phyloP scores from a whole-genome alignment of 2,329 filamentous ascomycete species.

The Monilinia vaccinii-corymbosi region DNA sequence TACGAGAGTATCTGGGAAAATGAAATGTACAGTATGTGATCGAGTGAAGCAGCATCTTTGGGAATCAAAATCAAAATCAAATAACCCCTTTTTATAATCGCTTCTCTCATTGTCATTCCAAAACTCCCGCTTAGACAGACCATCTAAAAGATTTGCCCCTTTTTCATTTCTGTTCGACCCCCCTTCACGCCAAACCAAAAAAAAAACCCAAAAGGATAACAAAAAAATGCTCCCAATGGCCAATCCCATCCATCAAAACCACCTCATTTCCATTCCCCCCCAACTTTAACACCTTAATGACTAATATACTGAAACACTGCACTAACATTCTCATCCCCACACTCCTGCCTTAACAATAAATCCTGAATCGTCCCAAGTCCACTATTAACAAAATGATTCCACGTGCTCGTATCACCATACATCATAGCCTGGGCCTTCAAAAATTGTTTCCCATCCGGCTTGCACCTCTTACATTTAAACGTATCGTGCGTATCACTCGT shows the following conservation, averaged over 20 bases:
- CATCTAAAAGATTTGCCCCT: neutral
- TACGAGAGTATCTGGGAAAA: neutral
- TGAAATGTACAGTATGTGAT: neutral
- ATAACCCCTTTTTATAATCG: neutral
- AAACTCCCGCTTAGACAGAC: neutral
- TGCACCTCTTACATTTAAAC: conserved; percentile 96
- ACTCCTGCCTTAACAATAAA: conserved; percentile 79
- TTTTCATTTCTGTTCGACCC: too few relatives aligned
- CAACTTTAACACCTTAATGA: conserved; percentile 41
- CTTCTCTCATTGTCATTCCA: neutral
- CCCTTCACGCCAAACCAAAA: neutral
- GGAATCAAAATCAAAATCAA: neutral
- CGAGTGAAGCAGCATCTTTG: neutral
- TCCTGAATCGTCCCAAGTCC: conserved; percentile 80
- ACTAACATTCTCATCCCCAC: conserved; percentile 68
- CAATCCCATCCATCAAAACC: neutral
- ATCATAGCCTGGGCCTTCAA: conserved; percentile 91
- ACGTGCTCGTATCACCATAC: conserved; percentile 97
- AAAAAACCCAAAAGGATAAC: neutral
- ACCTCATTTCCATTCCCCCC: too few relatives aligned
- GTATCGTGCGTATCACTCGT: conserved; percentile 94
- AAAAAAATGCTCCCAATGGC: neutral
- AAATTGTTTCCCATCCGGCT: conserved; percentile 74
- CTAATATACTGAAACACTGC: conserved; percentile 99
- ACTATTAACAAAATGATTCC: conserved; percentile 92